Base-by-base conservation (phyloP, 2,329 filamentous ascomycete species). In the Colletotrichum plurivorum region DNA sequence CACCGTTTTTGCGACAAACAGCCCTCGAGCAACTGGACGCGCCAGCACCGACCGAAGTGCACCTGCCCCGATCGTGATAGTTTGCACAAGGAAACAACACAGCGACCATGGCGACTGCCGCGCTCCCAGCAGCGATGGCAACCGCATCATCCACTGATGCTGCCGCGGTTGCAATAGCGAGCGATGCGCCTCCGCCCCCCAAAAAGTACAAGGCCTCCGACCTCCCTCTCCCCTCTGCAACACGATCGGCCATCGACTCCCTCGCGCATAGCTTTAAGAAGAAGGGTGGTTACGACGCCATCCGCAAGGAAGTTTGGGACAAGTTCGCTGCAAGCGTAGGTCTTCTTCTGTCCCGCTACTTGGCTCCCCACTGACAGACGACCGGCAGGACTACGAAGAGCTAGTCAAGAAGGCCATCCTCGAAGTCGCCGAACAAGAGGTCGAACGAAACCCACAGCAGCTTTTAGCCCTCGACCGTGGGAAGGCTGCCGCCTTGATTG, bases 241-340 rank as follows among this genome's bases (percentile, higher is more conserved):
- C 93, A 60, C 87, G 92, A 72, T 87, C 88, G 1, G 90, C 91
- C 1, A 94, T 95, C 65, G 93, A 95, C 74, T 88, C 86, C 16
- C 86, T 95, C 22, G 88, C 93, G n/a, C 91, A 93, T 76, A 91
- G 88, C 12, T 95, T 95, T 83, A 95, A 95, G 81, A 95, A 95
- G 82, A 94, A 94, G 79, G 93, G 93, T 70, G 92, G 92, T 66
- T 96, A 95, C 76, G 93, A 96, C 79, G 84, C 87, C 15, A 88
- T 95, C 71, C 90, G 93, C 70, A 95, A 94, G 77, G 88, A 93
- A 74, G 86, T 93, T 12, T 94, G 93, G 88, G 89, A 92, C 53
- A 90, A 93, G 67, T 93, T 94, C 73, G 89, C 91, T 75, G 87
- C 88, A 36, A 91, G 89, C 73, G 92, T 94, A 86, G 67, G 87